Conservation (phyloP, 2,329 filamentous ascomycete species). For the Tolypocladium endophyticum region DNA sequence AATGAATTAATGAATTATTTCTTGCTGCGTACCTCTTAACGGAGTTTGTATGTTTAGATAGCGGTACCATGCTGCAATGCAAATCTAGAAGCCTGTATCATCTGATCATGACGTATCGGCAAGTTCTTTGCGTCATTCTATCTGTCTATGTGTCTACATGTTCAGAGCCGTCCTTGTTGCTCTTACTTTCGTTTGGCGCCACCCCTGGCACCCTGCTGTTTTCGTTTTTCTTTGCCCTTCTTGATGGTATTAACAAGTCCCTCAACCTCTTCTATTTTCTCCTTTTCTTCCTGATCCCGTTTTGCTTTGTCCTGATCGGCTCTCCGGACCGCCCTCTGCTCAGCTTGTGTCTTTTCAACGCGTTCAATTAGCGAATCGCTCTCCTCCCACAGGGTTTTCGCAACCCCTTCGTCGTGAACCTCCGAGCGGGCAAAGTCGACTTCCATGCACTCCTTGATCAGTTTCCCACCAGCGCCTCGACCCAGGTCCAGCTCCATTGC, state of each 20-base stretch:
- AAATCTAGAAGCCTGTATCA: too few relatives aligned
- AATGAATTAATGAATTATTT: too few relatives aligned
- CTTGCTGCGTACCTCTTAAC: too few relatives aligned
- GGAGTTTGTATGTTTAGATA: too few relatives aligned
- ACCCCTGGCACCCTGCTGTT: conserved; percentile 6
- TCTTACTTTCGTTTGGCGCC: background rate
- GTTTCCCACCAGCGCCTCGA: conserved; percentile 52
- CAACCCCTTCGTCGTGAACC: conserved; percentile 65
- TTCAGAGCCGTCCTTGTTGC: background rate
- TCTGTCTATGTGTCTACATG: background rate
- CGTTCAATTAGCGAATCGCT: conserved; percentile 76
- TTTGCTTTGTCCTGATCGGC: conserved; percentile 23
- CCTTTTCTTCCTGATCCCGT: conserved; percentile 21
- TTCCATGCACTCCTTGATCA: conserved; percentile 84
- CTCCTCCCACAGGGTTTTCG: conserved; percentile 81
- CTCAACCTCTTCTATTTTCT: conserved; percentile 19
- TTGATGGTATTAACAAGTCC: conserved; percentile 34
- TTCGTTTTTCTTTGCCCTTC: conserved; percentile 24
- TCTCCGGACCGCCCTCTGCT: conserved; percentile 32
- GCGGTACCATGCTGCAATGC: background rate
- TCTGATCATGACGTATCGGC: background rate
- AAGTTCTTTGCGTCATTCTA: background rate
- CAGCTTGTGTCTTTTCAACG: conserved; percentile 69
- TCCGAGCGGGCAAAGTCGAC: conserved; percentile 63
- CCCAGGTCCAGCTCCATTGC: conserved; percentile 70